These are phyloP conservation scores for Pseudotsuga menziesii DNA, from an alignment of 75 land plant species.

Conservation along the genomic window DNA sequence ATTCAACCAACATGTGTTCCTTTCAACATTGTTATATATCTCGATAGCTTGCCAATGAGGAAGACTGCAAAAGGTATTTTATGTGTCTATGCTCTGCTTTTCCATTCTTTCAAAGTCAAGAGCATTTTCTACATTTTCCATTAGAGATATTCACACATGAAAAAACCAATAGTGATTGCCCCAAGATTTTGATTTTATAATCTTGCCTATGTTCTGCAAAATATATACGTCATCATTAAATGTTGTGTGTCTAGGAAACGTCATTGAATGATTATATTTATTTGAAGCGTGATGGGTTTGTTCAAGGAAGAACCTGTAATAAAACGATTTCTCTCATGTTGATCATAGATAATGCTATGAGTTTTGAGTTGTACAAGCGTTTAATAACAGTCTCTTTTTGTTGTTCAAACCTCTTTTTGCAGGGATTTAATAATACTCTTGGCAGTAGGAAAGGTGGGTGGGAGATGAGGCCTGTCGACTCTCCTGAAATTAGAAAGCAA, in stretches of 20 bases:
- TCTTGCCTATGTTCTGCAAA: background rate
- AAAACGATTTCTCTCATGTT: background rate
- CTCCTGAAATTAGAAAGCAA: constrained; percentile 30
- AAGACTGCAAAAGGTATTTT: background rate
- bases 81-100: background rate
- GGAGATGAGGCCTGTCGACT: constrained; percentile 28
- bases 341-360: constrained; percentile 3
- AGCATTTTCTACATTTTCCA: background rate
- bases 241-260: too few species aligned
- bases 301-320: background rate
- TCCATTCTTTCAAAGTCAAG: background rate
- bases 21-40: background rate
- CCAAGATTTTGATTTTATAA: background rate
- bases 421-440: background rate
- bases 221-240: background rate
- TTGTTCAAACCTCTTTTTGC: too few species aligned
- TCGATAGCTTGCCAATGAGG: background rate
- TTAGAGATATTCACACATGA: background rate
- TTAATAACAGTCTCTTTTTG: background rate
- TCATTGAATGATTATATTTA: too few species aligned
- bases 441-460: constrained; percentile 30
- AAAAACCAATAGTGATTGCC: background rate
- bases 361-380: background rate
- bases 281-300: too few species aligned
- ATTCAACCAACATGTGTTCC: background rate